Evolutionary conservation across 179 eudicot genomes (phyloP).

Genomic region (Beta lomatogona): DNA sequence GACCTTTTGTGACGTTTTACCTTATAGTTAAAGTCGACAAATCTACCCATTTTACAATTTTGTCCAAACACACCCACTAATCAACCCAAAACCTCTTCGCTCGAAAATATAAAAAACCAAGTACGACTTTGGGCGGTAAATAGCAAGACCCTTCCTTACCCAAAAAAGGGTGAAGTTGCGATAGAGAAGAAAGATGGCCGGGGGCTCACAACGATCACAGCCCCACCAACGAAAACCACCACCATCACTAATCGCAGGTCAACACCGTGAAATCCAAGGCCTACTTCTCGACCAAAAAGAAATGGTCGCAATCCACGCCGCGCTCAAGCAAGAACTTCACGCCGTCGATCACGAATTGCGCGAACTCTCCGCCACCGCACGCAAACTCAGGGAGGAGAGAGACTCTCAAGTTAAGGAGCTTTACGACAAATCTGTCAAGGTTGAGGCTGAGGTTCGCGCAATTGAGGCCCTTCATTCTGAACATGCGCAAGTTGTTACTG

Average conservation of each 20-base stretch:
- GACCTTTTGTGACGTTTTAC: too few relatives aligned
- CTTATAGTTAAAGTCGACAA: too few relatives aligned
- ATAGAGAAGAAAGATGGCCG: not conserved
- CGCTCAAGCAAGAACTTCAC: constrained; percentile 71
- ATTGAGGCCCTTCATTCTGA: constrained; percentile 42
- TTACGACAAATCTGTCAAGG: constrained; percentile 47
- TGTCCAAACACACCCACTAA: too few relatives aligned
- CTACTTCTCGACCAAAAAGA: constrained; percentile 64
- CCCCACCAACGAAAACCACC: not conserved
- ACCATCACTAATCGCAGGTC: constrained; percentile 38
- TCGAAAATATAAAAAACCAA: too few relatives aligned
- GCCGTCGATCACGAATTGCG: constrained; percentile 55
- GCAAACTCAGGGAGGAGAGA: constrained; percentile 45
- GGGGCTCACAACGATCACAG: not conserved
- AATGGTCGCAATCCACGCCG: constrained; percentile 60
- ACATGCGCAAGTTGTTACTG: constrained; percentile 45
- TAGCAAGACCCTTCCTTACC: too few relatives aligned
- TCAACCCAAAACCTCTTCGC: too few relatives aligned
- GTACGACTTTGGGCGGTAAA: too few relatives aligned
- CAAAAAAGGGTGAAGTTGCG: too few relatives aligned
- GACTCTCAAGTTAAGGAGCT: constrained; percentile 62
- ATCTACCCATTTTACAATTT: too few relatives aligned
- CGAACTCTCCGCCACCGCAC: constrained; percentile 45
- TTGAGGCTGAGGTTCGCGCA: constrained; percentile 52
- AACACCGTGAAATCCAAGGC: constrained; percentile 59